Evolutionary conservation across 192 early-diverging fungal genomes (phyloP).

Genomic region (Entophlyctis luteolus): DNA sequence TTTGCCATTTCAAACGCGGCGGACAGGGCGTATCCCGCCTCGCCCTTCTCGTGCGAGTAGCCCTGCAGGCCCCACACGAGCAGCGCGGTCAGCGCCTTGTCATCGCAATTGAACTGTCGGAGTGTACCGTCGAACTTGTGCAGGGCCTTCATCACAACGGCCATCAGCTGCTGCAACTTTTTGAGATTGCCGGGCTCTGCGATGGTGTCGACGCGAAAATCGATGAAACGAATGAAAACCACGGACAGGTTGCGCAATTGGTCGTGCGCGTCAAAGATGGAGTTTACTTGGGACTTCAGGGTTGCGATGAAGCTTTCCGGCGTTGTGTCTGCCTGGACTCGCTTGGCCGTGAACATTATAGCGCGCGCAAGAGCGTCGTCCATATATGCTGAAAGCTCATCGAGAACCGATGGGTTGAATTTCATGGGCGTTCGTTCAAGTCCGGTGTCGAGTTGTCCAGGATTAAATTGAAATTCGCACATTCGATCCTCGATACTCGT

Average conservation of each 20-base stretch:
- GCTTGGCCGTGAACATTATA: background rate
- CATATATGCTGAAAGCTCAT: background rate
- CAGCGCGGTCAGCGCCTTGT: conserved; percentile 24
- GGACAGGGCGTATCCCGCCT: background rate
- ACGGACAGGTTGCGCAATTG: conserved; percentile 16
- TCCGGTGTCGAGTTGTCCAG: background rate
- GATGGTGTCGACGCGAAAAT: conserved; percentile 1
- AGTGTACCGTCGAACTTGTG: conserved; percentile 9
- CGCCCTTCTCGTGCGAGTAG: conserved; percentile 21
- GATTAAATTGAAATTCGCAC: background rate
- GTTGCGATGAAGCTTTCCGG: background rate
- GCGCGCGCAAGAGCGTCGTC: background rate
- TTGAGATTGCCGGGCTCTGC: conserved; percentile 10
- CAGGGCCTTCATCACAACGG: background rate
- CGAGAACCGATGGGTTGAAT: background rate
- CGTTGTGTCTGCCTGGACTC: background rate
- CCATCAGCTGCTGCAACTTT: background rate
- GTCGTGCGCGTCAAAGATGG: background rate
- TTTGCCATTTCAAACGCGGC: conserved; percentile 19
- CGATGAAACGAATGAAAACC: conserved; percentile 13
- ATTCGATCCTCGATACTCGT: background rate
- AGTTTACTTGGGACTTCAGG: background rate
- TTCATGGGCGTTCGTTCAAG: background rate
- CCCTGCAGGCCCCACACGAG: conserved; percentile 25
- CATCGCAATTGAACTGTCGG: conserved; percentile 29